Percentiles rank a stretch among this genome's conserved stretches.
Evolutionary conservation across 2,329 filamentous ascomycete species (phyloP).

Genomic region (Periglandula ipomoeae): DNA sequence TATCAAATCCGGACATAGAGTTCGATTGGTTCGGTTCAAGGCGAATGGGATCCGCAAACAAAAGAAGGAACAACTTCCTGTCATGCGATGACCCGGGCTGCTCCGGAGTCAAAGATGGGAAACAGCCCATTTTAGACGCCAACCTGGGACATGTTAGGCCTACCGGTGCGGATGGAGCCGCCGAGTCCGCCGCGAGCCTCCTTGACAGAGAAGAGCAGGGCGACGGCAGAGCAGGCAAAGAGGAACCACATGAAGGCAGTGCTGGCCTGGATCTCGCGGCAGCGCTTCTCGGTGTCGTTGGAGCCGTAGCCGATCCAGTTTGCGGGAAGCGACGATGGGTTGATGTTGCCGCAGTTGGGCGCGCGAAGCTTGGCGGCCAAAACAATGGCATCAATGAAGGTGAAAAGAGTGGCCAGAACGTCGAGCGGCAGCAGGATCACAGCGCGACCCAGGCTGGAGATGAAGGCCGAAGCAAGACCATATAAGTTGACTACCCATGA

Average conservation of each 20-base stretch:
- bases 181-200: constrained; percentile 38
- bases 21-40: not conserved
- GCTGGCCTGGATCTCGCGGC: constrained; percentile 65
- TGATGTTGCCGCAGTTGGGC: constrained; percentile 55
- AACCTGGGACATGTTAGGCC: constrained; percentile 49
- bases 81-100: not conserved
- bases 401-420: constrained; percentile 53
- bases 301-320: constrained; percentile 58
- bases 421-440: constrained; percentile 48
- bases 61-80: not conserved
- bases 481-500: constrained; percentile 57
- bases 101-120: not conserved
- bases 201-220: constrained; percentile 45
- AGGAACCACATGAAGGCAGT: constrained; percentile 75
- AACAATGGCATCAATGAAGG: constrained; percentile 61
- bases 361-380: constrained; percentile 60
- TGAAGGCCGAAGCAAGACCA: constrained; percentile 47
- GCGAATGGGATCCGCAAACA: not conserved
- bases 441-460: constrained; percentile 42
- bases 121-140: constrained; percentile 27
- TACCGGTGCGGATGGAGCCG: constrained; percentile 32
- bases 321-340: constrained; percentile 19
- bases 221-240: constrained; percentile 51
- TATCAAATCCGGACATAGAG: constrained; percentile 2
- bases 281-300: constrained; percentile 50